Conservation (phyloP, 257 asterid species). For the Solanum ahanhuiri region DNA sequence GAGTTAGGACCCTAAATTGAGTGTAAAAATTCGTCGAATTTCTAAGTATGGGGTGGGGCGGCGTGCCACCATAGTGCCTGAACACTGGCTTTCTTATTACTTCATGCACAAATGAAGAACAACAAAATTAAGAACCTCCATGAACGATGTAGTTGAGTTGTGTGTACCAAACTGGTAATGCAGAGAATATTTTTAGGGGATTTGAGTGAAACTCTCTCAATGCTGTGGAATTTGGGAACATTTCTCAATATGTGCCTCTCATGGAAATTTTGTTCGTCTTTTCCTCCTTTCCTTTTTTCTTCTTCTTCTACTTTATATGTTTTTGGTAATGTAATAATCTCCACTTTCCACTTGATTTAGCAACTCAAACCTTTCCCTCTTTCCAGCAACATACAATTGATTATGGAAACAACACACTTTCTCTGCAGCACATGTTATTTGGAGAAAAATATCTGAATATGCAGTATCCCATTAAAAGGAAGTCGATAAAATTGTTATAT, state of each 20-base stretch:
- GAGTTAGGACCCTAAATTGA: too few species aligned
- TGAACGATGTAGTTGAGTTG: neutral
- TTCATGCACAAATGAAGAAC: neutral
- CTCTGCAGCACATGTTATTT: neutral
- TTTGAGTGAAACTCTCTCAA: neutral
- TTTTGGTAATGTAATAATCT: neutral
- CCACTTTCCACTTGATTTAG: neutral
- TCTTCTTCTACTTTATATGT: too few species aligned
- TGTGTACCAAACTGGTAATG: neutral
- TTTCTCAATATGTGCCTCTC: neutral
- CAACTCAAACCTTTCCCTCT: neutral
- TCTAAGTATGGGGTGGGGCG: too few species aligned
- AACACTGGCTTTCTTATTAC: neutral
- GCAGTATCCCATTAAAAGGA: too few species aligned
- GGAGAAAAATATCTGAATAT: too few species aligned
- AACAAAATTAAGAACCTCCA: neutral
- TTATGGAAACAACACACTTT: neutral
- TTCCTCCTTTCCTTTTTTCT: neutral
- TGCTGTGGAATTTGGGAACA: neutral
- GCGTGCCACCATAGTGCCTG: too few species aligned
- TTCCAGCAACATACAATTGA: neutral
- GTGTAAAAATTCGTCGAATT: too few species aligned
- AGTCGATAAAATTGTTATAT: too few species aligned
- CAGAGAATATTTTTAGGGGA: neutral
- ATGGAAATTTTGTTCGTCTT: neutral